These are phyloP conservation scores for Mycena amicta DNA, from an alignment of 768 basidiomycete species.

Conservation along the genomic window DNA sequence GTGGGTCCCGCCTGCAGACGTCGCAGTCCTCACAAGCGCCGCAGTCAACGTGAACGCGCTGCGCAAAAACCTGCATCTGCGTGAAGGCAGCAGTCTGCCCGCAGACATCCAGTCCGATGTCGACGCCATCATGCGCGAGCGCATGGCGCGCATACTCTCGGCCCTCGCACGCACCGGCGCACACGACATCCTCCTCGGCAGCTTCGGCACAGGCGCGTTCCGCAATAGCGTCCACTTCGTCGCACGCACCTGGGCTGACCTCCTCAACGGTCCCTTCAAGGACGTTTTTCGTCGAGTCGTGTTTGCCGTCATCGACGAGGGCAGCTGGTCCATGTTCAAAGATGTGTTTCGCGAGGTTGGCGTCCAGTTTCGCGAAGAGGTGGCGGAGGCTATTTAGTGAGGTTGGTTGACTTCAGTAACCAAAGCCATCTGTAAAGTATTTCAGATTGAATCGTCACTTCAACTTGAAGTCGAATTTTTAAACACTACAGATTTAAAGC, in stretches of 20 bases:
- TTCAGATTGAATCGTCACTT: no score
- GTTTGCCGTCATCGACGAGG: constrained; percentile 63
- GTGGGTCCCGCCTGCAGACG: constrained; percentile 47
- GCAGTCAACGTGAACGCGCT: constrained; percentile 60
- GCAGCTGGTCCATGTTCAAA: constrained; percentile 39
- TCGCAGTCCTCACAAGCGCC: constrained; percentile 52
- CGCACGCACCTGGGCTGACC: constrained; percentile 64
- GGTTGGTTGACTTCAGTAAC: background rate
- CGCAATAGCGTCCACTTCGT: constrained; percentile 60
- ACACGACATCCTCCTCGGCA: constrained; percentile 64
- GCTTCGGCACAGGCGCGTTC: constrained; percentile 81
- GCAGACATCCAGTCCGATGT: constrained; percentile 43
- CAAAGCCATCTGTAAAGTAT: background rate
- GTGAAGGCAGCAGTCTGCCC: constrained; percentile 8
- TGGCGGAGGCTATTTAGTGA: background rate
- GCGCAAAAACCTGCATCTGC: constrained; percentile 17
- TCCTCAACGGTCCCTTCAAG: constrained; percentile 54
- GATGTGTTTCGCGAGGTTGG: constrained; percentile 15
- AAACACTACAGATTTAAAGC: no score
- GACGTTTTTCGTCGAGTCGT: constrained; percentile 61
- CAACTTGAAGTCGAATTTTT: background rate
- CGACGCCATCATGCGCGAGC: constrained; percentile 60
- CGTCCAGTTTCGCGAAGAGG: background rate
- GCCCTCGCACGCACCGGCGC: constrained; percentile 65
- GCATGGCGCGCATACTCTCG: constrained; percentile 68